Evolutionary conservation across 2,329 filamentous ascomycete genomes (phyloP), one percentile per base, ranked within the genome.

Genomic region (Ascochyta pisi): DNA sequence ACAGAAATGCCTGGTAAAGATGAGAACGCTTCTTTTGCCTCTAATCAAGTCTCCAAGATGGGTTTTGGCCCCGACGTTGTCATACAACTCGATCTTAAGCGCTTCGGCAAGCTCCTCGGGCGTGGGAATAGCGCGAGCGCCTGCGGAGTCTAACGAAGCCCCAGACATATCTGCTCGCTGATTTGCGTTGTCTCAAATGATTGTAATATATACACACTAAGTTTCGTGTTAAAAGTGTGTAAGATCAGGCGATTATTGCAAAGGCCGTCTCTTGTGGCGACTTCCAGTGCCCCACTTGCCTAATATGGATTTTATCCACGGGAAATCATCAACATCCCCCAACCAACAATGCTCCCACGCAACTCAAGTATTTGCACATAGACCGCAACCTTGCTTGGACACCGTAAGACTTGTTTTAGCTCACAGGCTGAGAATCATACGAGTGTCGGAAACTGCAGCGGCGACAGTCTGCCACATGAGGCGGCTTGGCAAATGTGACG

Each of bases 1-100:
- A 69, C 66, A 67, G 19, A 63, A 69, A 33, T 69, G 66, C 23
- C 66, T 46, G 0, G 57, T 65, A 22, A 69, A 69, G 9, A 69
- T 52, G 26, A 69, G 42, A 1, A 62, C 48, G 15, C 44, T 65
- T 35, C 61, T 45, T 34, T 62, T 61, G 3, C 55, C 65, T n/a
- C 58, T 39, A 6, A 55, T 50, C 5, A 69, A 42, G 2, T 64
- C 58, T 1, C 63, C 63, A 4, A 69, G 52, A 1, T 54, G 13
- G 15, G 22, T 38, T 3, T 54, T 60, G 8, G 56, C 55, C 6
- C 66, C 66, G 10, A 54, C 47, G 2, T 47, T 58, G 42, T 67
- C 66, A 37, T 62, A 65, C 0, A 69, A 58, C 6, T 67, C 57
- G 10, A 67, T 34, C 10, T 54, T 35, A 6, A 58, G 45, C 10